Percentiles rank a stretch among this genome's conserved stretches.
Evolutionary conservation across 306 rosid genomes (phyloP).

Genomic region (Rosa chinensis): DNA sequence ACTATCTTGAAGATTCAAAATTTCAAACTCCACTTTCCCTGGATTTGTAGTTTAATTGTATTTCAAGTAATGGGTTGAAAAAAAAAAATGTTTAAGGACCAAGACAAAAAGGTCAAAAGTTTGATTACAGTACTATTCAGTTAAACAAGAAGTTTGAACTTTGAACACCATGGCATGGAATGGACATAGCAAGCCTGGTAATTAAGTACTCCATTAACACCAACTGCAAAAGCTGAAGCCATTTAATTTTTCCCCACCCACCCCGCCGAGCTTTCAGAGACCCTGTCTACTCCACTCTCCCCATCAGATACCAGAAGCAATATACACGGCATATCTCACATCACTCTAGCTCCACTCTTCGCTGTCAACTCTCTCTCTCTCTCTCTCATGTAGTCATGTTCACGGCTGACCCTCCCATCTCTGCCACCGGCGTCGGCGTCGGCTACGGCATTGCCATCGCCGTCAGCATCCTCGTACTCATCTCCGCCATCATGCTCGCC

Average conservation of each 20-base stretch:
- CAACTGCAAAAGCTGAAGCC: no score
- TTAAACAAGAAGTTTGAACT: no score
- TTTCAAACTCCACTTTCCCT: no score
- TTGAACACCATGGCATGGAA: no score
- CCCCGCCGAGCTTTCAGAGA: conserved; percentile 35
- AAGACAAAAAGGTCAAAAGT: no score
- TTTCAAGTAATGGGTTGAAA: no score
- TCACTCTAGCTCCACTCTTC: not conserved
- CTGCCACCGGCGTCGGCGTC: conserved; percentile 54
- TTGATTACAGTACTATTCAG: no score
- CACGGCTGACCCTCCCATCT: conserved; percentile 23
- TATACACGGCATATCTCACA: not conserved
- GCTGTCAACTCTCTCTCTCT: not conserved
- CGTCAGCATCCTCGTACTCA: conserved; percentile 67
- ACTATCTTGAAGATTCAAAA: no score
- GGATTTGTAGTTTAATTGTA: no score
- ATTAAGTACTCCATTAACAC: no score
- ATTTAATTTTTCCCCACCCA: conserved; percentile 43
- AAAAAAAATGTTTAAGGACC: no score
- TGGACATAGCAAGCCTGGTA: no score
- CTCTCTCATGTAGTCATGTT: not conserved
- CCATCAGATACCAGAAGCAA: not conserved
- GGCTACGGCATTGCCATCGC: conserved; percentile 70
- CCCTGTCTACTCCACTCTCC: conserved; percentile 12
- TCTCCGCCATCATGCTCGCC: conserved; percentile 69